A percentile compares a stretch with the other conserved stretches of the same genome.
phyloP scores from a whole-genome alignment of 202 grass and related monocot genomes.

The Panicum hallii region DNA sequence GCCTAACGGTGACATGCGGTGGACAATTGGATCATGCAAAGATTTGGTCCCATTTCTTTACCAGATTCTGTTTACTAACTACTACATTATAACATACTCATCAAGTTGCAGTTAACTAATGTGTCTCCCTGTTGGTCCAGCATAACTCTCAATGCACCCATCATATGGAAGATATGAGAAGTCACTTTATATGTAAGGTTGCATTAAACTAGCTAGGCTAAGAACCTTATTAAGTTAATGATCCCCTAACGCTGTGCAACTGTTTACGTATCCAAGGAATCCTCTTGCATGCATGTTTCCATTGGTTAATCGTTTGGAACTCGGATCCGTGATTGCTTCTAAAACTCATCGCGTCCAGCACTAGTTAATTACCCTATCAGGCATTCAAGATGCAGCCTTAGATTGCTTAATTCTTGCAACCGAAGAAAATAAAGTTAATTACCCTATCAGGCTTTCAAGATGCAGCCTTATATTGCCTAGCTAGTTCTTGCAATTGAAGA shows the following conservation, averaged over 20 bases:
- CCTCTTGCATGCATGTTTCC: background rate
- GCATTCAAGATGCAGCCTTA: background rate
- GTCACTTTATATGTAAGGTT: slow-evolving; percentile 16
- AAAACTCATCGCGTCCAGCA: background rate
- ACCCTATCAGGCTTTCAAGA: background rate
- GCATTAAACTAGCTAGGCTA: slow-evolving; percentile 38
- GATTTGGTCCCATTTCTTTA: slow-evolving; percentile 48
- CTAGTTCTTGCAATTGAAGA: background rate
- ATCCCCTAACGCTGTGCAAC: slow-evolving; percentile 3
- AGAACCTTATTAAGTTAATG: slow-evolving; percentile 8
- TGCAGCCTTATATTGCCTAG: background rate
- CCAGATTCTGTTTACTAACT: slow-evolving; percentile 60
- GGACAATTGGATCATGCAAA: slow-evolving; percentile 48
- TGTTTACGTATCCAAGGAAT: slow-evolving; percentile 28
- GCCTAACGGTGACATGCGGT: slow-evolving; percentile 47
- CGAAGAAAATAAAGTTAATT: slow-evolving; percentile 25
- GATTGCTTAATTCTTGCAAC: background rate
- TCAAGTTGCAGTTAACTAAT: slow-evolving; percentile 18
- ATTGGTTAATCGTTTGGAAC: slow-evolving; percentile 15
- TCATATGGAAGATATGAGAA: slow-evolving; percentile 28
- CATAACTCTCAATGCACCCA: slow-evolving; percentile 8
- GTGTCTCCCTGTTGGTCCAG: slow-evolving; percentile 29
- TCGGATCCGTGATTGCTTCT: background rate
- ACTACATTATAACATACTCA: slow-evolving; percentile 6
- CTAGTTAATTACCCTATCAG: slow-evolving; percentile 12